Percentiles rank a stretch among this genome's conserved stretches.
Conservation (phyloP, 2,329 filamentous ascomycete species). For the Zopfia rhizophila region DNA sequence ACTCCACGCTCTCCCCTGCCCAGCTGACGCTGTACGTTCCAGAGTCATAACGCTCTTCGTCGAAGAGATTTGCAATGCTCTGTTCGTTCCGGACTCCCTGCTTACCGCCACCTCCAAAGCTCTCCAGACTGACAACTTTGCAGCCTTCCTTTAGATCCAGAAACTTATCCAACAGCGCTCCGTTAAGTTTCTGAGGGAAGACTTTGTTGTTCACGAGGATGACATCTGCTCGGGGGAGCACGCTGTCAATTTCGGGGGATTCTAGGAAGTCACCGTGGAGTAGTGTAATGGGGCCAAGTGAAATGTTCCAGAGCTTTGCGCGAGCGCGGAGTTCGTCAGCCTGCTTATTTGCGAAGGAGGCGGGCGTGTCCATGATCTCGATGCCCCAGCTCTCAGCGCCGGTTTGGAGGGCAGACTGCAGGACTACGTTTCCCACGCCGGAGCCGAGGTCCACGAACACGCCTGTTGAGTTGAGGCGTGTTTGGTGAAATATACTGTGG, state of each 20-base stretch:
- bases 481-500: constrained; percentile 81
- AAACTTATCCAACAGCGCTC: constrained; percentile 86
- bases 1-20: constrained; percentile 84
- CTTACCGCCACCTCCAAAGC: constrained; percentile 79
- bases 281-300: constrained; percentile 80
- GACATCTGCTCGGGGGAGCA: constrained; percentile 88
- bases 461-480: constrained; percentile 80
- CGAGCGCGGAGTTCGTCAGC: constrained; percentile 84
- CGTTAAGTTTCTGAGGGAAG: constrained; percentile 88
- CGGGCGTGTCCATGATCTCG: constrained; percentile 94
- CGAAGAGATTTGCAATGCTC: constrained; percentile 82
- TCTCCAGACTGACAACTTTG: constrained; percentile 90
- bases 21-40: constrained; percentile 82
- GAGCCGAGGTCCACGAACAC: constrained; percentile 96
- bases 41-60: constrained; percentile 78
- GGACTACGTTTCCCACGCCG: constrained; percentile 92
- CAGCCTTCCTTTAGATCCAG: constrained; percentile 91
- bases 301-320: constrained; percentile 88
- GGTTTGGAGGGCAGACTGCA: constrained; percentile 92
- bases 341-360: constrained; percentile 82
- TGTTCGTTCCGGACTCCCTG: constrained; percentile 79
- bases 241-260: constrained; percentile 74
- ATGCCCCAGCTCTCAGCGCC: constrained; percentile 97
- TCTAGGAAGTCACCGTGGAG: constrained; percentile 86
- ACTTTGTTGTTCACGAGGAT: constrained; percentile 98